These are phyloP conservation scores for Saccharum spontaneum DNA, from an alignment of 176 grass and related monocot genomes.

Conservation along the genomic window DNA sequence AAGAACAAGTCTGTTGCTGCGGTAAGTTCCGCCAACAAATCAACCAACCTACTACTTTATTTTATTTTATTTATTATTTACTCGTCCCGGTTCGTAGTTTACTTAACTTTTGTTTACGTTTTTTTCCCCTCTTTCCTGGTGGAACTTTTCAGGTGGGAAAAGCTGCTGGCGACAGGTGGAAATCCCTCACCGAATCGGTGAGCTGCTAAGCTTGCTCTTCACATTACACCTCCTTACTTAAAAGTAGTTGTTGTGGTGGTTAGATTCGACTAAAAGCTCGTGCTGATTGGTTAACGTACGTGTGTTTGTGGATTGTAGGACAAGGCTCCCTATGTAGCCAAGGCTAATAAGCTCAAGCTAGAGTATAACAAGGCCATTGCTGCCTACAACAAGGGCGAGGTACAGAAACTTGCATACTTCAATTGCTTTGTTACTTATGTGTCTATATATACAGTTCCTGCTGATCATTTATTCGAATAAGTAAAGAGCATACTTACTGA, in stretches of 20 bases:
- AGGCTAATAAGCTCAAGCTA: conserved; percentile 66
- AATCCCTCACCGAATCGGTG: conserved; percentile 74
- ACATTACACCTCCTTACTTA: neutral
- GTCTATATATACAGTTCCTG: neutral
- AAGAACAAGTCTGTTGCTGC: conserved; percentile 86
- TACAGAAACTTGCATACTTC: neutral
- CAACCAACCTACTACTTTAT: neutral
- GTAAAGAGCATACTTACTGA: neutral
- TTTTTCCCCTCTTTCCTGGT: neutral
- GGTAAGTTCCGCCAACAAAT: conserved; percentile 32
- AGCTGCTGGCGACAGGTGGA: conserved; percentile 94
- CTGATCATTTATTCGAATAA: neutral
- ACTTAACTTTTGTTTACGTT: neutral
- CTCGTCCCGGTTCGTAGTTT: neutral
- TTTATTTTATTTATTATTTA: neutral
- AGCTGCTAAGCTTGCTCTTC: conserved; percentile 18
- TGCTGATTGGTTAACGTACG: neutral
- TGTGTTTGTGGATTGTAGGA: conserved; percentile 42
- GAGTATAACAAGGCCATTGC: conserved; percentile 80
- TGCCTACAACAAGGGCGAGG: conserved; percentile 75
- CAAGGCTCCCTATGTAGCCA: conserved; percentile 76
- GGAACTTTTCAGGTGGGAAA: conserved; percentile 65
- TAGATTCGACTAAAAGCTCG: neutral
- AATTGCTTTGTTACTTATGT: neutral
- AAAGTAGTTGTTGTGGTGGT: neutral